Evolutionary conservation across 495 filamentous ascomycete species (phyloP).

Genomic region (Chaetomium fimeti): DNA sequence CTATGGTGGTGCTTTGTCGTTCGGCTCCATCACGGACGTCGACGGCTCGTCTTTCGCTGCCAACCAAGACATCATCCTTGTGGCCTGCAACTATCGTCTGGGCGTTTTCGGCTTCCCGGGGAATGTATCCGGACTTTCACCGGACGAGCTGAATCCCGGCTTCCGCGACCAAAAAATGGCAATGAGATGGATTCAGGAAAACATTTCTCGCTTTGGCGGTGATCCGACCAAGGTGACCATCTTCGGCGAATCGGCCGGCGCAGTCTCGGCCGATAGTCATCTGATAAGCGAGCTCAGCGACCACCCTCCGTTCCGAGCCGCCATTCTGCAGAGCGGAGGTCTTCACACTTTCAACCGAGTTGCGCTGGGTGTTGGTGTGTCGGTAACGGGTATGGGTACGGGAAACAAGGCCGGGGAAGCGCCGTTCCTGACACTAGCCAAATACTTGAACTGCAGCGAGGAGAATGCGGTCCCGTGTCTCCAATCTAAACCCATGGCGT

Average conservation of each 20-base stretch:
- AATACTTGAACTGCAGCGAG: background rate
- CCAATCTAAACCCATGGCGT: background rate
- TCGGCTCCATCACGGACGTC: background rate
- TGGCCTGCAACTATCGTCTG: background rate
- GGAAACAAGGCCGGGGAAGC: background rate
- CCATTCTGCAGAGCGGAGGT: slow-evolving; percentile 4
- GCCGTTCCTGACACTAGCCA: background rate
- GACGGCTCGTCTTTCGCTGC: slow-evolving; percentile 1
- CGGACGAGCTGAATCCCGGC: slow-evolving; percentile 5
- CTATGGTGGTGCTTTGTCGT: background rate
- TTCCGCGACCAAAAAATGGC: slow-evolving; percentile 8
- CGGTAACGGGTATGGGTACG: background rate
- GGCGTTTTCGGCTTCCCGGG: slow-evolving; percentile 5
- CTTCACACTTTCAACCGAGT: slow-evolving; percentile 6
- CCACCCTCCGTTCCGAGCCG: background rate
- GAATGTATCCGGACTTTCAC: background rate
- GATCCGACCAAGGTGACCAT: slow-evolving; percentile 8
- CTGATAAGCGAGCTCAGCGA: slow-evolving; percentile 3
- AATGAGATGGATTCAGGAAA: background rate
- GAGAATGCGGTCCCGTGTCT: background rate
- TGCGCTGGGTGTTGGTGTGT: background rate
- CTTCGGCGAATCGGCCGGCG: slow-evolving; percentile 5
- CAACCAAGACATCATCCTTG: background rate
- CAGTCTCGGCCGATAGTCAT: slow-evolving; percentile 1
- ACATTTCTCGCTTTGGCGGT: background rate